A percentile compares a stretch with the other conserved stretches of the same genome.
phyloP scores from a whole-genome alignment of 768 basidiomycete genomes.

The Boletus tomentosulus region DNA sequence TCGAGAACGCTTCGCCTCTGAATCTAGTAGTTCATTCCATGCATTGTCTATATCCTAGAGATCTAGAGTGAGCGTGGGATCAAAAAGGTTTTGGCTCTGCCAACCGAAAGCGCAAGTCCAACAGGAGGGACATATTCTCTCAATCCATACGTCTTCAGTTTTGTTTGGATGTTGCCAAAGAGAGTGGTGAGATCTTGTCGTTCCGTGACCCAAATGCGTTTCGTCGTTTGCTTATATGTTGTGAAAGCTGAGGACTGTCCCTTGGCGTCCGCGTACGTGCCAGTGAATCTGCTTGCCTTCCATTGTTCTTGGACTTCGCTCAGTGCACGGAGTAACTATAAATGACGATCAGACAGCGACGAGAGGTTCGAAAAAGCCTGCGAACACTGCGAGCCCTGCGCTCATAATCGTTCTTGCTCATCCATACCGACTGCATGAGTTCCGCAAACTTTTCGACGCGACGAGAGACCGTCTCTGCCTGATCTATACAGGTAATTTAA shows the following conservation, averaged over 20 bases:
- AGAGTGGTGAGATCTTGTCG: slow-evolving; percentile 83
- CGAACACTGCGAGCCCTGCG: slow-evolving; percentile 69
- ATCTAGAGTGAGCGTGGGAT: slow-evolving; percentile 9
- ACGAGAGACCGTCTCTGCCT: slow-evolving; percentile 90
- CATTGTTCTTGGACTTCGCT: slow-evolving; percentile 65
- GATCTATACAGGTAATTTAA: slow-evolving; percentile 50
- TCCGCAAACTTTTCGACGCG: slow-evolving; percentile 96
- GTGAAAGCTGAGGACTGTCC: slow-evolving; percentile 67
- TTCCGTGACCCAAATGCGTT: slow-evolving; percentile 86
- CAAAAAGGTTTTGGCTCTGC: slow-evolving; percentile 13
- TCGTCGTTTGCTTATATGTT: slow-evolving; percentile 79
- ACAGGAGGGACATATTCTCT: slow-evolving; percentile 76
- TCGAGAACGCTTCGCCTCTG: slow-evolving; percentile 73
- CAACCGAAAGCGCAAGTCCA: slow-evolving; percentile 59
- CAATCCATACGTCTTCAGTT: slow-evolving; percentile 86
- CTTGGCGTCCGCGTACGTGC: slow-evolving; percentile 81
- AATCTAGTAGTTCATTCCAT: slow-evolving; percentile 69
- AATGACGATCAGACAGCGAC: slow-evolving; percentile 6
- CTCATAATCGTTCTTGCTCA: slow-evolving; percentile 88
- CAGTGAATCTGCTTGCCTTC: slow-evolving; percentile 59
- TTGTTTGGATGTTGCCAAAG: slow-evolving; percentile 91
- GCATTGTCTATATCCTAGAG: slow-evolving; percentile 64
- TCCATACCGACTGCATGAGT: slow-evolving; percentile 90
- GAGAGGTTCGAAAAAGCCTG: slow-evolving; percentile 1
- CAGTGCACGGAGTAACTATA: slow-evolving; percentile 64